These are phyloP conservation scores for Phytopythium mirpurense DNA, from an alignment of 352 stramenopile genomes.

Conservation along the genomic window DNA sequence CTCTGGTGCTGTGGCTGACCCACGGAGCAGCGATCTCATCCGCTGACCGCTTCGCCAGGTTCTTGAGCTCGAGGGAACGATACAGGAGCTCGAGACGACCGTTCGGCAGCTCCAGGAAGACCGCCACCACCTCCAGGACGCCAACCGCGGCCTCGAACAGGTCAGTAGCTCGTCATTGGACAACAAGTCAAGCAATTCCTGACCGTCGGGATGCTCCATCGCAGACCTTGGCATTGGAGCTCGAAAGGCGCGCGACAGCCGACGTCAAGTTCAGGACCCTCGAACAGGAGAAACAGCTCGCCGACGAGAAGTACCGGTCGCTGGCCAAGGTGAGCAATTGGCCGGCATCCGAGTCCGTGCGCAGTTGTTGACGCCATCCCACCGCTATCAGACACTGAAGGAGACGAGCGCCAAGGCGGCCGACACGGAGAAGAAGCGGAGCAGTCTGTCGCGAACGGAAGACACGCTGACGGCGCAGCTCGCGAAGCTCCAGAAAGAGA, in stretches of 20 bases:
- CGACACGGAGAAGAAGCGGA: constrained; percentile 38
- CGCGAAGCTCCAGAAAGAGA: constrained; percentile 40
- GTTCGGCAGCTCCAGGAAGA: constrained; percentile 13
- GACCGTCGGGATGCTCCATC: background rate
- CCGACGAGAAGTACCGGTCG: constrained; percentile 40
- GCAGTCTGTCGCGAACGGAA: constrained; percentile 25
- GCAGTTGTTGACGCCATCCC: background rate
- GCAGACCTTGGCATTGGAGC: constrained; percentile 13
- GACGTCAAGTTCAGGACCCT: constrained; percentile 16
- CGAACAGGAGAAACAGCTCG: constrained; percentile 30
- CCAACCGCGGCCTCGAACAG: constrained; percentile 15
- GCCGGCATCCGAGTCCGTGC: too few species aligned
- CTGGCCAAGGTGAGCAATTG: constrained; percentile 23
- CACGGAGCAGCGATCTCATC: background rate
- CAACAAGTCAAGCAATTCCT: too few species aligned
- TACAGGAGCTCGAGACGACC: constrained; percentile 14
- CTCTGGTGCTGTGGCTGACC: background rate
- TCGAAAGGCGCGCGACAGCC: constrained; percentile 8
- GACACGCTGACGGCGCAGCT: constrained; percentile 36
- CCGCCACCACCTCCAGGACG: constrained; percentile 9
- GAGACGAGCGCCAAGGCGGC: constrained; percentile 23
- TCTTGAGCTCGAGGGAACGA: constrained; percentile 18
- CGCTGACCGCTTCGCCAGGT: background rate
- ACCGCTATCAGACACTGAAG: constrained; percentile 31
- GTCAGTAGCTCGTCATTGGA: constrained; percentile 8